Evolutionary conservation across 441 rosid species (phyloP), one percentile per base, ranked within the genome.

Genomic region (Bocquillonia castaneifolia): DNA sequence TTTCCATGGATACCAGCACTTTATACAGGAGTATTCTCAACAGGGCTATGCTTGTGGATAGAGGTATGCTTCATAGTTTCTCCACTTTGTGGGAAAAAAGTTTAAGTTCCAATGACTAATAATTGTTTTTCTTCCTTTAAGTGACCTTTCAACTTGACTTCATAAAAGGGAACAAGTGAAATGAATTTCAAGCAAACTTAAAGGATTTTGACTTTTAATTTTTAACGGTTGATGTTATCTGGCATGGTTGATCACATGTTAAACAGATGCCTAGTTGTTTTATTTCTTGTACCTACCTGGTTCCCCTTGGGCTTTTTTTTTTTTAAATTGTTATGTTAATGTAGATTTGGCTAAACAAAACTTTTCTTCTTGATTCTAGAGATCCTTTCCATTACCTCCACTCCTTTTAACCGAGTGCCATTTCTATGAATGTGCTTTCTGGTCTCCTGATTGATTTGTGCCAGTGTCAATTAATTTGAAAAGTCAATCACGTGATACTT

Each of bases 1-100:
- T 88, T 86, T 75, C 88, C 91, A 18, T 85, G 90, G 94, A 76
- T 85, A 40, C 87, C 91, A 64, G 81, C 85, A 32, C 77, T 88
- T 63, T 86, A 83, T 63, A 79, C 88, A 0, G 79, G 90, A 71
- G 15, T 81, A 28, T 81, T 88, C 74, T 86, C 88, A 20, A 82
- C 88, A 14, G 82, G 83, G 32, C 57, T 86, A 63, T 85, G 88
- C 74, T 77, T 88, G 57, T 86, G 87, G 88, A 64, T 82, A 72
- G 87, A 88, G 94, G 90, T 83, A 77, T 17, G 1, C 39, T 65
- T 25, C 68, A 52, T 61, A 25, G 44, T 55, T 57, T 66, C 36
- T 54, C 53, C 17, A 47, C 13, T 12, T 31, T 50, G 25, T 4
- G 6, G 37, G 28, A 25, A 10, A 53, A 63, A 37, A 10, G 0